Conservation (phyloP, 192 early-diverging fungal genomes). For the Rhizoclosmatium globosum region DNA sequence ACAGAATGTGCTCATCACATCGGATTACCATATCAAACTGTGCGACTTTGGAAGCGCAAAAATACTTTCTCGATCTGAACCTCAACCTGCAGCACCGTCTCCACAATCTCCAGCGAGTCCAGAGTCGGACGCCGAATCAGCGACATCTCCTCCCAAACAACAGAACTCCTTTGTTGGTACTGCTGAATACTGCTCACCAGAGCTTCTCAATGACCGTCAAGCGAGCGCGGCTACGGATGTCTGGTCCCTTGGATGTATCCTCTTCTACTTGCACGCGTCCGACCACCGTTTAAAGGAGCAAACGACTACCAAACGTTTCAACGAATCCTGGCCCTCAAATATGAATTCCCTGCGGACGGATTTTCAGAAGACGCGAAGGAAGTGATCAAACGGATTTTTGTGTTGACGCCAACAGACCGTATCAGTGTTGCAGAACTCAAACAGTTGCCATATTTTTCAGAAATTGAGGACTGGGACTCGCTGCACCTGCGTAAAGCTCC, state of each 20-base stretch:
- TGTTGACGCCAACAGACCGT: slow-evolving; percentile 66
- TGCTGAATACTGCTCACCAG: slow-evolving; percentile 98
- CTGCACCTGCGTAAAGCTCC: slow-evolving; percentile 67
- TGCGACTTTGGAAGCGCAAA: slow-evolving; percentile 96
- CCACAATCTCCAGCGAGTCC: neutral
- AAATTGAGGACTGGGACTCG: slow-evolving; percentile 64
- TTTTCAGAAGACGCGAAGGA: slow-evolving; percentile 15
- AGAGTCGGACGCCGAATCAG: neutral
- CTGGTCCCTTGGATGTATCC: slow-evolving; percentile 83
- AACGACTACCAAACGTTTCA: slow-evolving; percentile 99
- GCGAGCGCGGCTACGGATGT: slow-evolving; percentile 61
- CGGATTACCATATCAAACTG: slow-evolving; percentile 87
- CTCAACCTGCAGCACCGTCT: neutral
- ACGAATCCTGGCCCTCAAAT: slow-evolving; percentile 90
- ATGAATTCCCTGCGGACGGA: slow-evolving; percentile 72
- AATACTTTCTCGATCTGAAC: slow-evolving; percentile 49
- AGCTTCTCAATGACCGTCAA: slow-evolving; percentile 88
- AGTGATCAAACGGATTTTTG: slow-evolving; percentile 80
- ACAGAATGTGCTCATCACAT: slow-evolving; percentile 82
- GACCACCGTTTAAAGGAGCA: slow-evolving; percentile 91
- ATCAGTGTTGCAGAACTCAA: slow-evolving; percentile 69
- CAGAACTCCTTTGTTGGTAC: slow-evolving; percentile 95
- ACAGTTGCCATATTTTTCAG: slow-evolving; percentile 77
- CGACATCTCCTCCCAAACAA: slow-evolving; percentile 44
- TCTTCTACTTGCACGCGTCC: slow-evolving; percentile 91